Evolutionary conservation across 345 rosid species (phyloP), one percentile per base, ranked within the genome.

Genomic region (Rubroshorea leprosula): DNA sequence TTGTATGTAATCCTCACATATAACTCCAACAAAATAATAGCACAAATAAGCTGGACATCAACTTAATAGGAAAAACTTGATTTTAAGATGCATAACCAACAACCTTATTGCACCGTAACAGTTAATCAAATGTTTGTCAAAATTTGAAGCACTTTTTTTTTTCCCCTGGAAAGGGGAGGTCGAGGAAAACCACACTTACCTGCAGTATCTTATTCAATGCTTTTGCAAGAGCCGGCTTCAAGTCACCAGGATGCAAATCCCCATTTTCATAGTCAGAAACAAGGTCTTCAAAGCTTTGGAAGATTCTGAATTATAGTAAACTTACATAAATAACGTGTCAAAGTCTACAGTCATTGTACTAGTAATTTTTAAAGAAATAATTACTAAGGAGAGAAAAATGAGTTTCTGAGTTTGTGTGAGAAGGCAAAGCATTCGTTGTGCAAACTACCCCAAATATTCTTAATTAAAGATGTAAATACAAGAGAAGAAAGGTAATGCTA

Each of bases 211-310:
- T 71, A 58, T 91, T 88, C 59, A 88, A 53, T 23, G 95, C 78
- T 60, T 59, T 86, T 60, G 84, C 51, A 48, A 83, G 80, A 57
- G 90, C 80, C 12, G 83, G 81, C 67, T 89, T 92, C 25, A 89
- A 68, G 70, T 86, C 90, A 27, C 68, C 84, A 24, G 96, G 93
- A 72, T 86, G 96, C 71, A 92, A 67, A n/a, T 67, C 60, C 0
- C 82, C 93, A 61, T 77, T 79, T 69, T 68, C 83, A 49, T 84
- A 92, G 55, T 84, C 87, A 23, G 79, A 64, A 44, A 76, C 78
- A 70, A 92, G 80, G 52, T 89, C 90, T 55, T 89, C 87, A 72
- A 68, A 83, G 63, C 50, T 81, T 59, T 69, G 68, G 70, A 50
- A 89, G 58, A 66, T 73, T 83, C 96, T 86, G 67, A 57, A 51